Evolutionary conservation across 140 eudicot genomes (phyloP).

Genomic region (Flaveria floridana): DNA sequence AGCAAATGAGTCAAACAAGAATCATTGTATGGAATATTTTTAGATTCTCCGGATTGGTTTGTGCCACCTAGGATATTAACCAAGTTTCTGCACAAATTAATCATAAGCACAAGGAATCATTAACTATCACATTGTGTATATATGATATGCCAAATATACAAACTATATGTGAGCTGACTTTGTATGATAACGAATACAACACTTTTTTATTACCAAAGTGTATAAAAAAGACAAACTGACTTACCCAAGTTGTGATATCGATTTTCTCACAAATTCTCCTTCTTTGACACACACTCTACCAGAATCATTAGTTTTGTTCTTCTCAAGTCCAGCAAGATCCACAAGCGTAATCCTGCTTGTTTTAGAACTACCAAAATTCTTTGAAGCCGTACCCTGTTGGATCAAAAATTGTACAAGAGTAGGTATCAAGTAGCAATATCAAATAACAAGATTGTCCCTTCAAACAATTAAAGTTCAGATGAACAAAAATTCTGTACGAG

Average conservation of each 20-base stretch:
- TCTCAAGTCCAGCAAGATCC: slow-evolving; percentile 89
- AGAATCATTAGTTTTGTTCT: slow-evolving; percentile 52
- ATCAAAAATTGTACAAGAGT: background rate
- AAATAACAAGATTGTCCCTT: background rate
- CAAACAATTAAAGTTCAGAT: slow-evolving; percentile 19
- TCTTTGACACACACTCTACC: slow-evolving; percentile 61
- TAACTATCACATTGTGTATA: background rate
- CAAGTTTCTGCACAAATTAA: slow-evolving; percentile 60
- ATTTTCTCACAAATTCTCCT: slow-evolving; percentile 73
- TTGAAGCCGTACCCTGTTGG: slow-evolving; percentile 64
- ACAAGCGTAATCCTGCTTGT: slow-evolving; percentile 80
- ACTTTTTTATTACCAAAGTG: slow-evolving; percentile 3
- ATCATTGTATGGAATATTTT: slow-evolving; percentile 52
- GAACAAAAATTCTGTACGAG: background rate
- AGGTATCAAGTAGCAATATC: slow-evolving; percentile 3
- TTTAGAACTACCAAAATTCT: slow-evolving; percentile 79
- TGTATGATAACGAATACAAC: background rate
- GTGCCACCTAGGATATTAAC: slow-evolving; percentile 70
- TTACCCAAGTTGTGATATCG: slow-evolving; percentile 92
- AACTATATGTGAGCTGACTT: background rate
- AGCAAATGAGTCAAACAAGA: slow-evolving; percentile 79
- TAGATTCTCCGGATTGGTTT: slow-evolving; percentile 47
- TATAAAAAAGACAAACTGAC: slow-evolving; percentile 13
- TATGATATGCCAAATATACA: background rate
- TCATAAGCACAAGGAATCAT: background rate